Evolutionary conservation across 2,329 filamentous ascomycete genomes (phyloP).

Genomic region (Ceratocystis alfenasii): DNA sequence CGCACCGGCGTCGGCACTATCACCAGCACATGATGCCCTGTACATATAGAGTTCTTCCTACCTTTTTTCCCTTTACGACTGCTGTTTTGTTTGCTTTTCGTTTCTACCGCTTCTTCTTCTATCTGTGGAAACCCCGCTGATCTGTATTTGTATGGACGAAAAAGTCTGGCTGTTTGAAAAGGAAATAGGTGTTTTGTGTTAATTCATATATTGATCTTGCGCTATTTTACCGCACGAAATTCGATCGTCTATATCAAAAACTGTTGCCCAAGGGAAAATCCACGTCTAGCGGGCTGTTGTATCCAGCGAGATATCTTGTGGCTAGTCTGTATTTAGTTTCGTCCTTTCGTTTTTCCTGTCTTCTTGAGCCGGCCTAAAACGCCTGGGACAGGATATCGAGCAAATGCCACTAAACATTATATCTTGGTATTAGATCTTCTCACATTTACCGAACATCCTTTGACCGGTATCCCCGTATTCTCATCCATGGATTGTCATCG

Average conservation of each 20-base stretch:
- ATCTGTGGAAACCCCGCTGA: background rate
- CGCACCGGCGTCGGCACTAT: background rate
- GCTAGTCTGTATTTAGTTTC: background rate
- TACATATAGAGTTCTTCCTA: slow-evolving; percentile 20
- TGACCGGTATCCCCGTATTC: slow-evolving; percentile 14
- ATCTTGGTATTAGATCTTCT: background rate
- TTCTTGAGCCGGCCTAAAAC: background rate
- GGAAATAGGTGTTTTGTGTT: slow-evolving; percentile 7
- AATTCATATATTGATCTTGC: background rate
- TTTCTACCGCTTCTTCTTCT: slow-evolving; percentile 3
- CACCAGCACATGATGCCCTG: slow-evolving; percentile 13
- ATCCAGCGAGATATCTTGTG: too few relatives aligned
- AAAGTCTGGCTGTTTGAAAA: slow-evolving; percentile 7
- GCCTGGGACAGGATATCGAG: background rate
- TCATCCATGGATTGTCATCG: slow-evolving; percentile 16
- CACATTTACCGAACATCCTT: slow-evolving; percentile 15
- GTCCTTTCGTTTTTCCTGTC: background rate
- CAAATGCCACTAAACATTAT: background rate
- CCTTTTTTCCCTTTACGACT: slow-evolving; percentile 14
- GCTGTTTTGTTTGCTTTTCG: slow-evolving; percentile 16
- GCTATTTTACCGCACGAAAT: background rate
- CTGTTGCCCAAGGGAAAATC: background rate
- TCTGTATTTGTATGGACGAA: slow-evolving; percentile 20
- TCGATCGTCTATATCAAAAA: background rate
- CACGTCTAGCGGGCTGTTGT: background rate